These are phyloP conservation scores for Coemansia sp. DNA, from an alignment of 192 early-diverging fungal species.

Conservation along the genomic window DNA sequence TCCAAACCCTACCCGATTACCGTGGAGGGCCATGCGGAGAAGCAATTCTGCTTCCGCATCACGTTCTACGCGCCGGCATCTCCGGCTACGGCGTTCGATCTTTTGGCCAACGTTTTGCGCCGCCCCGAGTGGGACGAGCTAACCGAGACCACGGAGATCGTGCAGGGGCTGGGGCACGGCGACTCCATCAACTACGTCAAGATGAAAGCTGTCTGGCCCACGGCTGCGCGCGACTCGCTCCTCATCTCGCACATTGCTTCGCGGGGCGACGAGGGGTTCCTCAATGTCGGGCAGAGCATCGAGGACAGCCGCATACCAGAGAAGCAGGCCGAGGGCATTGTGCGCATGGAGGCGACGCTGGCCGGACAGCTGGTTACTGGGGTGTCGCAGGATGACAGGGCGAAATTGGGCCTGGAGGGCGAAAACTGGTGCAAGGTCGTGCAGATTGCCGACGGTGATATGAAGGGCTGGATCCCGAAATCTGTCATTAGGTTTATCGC, in stretches of 20 bases:
- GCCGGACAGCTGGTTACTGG: slow-evolving; percentile 49
- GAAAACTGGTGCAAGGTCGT: slow-evolving; percentile 39
- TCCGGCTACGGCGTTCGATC: slow-evolving; percentile 44
- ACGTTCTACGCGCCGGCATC: slow-evolving; percentile 34
- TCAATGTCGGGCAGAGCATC: slow-evolving; percentile 49
- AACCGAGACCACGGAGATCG: slow-evolving; percentile 32
- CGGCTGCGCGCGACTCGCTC: slow-evolving; percentile 47
- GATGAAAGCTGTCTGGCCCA: slow-evolving; percentile 53
- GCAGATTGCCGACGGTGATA: slow-evolving; percentile 53
- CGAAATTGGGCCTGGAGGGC: slow-evolving; percentile 15
- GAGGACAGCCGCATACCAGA: slow-evolving; percentile 38
- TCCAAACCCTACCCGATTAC: slow-evolving; percentile 35
- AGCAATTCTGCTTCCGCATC: slow-evolving; percentile 50
- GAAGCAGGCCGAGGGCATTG: slow-evolving; percentile 25
- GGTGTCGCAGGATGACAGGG: slow-evolving; percentile 12
- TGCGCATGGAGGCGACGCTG: slow-evolving; percentile 54
- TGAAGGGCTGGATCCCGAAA: slow-evolving; percentile 54
- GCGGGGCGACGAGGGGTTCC: neutral
- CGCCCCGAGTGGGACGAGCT: slow-evolving; percentile 53
- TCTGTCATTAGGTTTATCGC: slow-evolving; percentile 55
- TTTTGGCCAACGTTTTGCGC: slow-evolving; percentile 41
- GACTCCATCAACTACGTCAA: slow-evolving; percentile 51
- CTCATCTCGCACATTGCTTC: slow-evolving; percentile 39
- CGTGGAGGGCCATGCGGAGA: slow-evolving; percentile 33
- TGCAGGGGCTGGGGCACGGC: slow-evolving; percentile 32